Evolutionary conservation across 768 basidiomycete genomes (phyloP), one percentile per base, ranked within the genome.

Genomic region (Rhodocollybia butyracea): DNA sequence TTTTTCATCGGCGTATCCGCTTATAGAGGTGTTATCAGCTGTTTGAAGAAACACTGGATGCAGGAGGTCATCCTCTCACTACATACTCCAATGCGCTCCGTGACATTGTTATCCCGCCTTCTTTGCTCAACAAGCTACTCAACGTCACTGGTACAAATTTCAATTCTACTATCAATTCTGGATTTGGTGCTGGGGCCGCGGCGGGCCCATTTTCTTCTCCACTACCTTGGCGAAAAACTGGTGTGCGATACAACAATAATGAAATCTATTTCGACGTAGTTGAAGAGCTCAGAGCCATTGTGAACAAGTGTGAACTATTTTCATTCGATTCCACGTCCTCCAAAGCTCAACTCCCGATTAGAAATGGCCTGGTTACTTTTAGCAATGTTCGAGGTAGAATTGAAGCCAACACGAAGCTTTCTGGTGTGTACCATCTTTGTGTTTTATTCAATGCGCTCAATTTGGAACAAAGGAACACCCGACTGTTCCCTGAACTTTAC

Each of bases 31-130:
- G 55, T 54, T 42, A 29, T 11, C 60, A 95, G 91, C 82, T 98
- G 17, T 79, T 97, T 29, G 95, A 96, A 72, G 95, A 98, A 71
- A 94, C 91, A n/a, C 74, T 98, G 26, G 94, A 96, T 65, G 85
- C 93, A 8, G 89, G 92, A 11, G 94, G 95, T 0, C 88, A 94
- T 66, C 94, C 94, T 0, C 76, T 95, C 34, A 97, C 94, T 5
- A 98, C 93, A 3, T 91, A 92, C 54, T 79, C 88, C 2, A 95
- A 92, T 63, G 87, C 91, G 19, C 77, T 98, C 2, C 85, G 92
- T 24, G 95, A 98, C 63, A 95, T 98, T 58, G 92, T 98, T 6
- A 79, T 97, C 1, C 91, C 94, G 1, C 94, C 95, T 1, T 89
- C 94, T 0, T 81, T 97, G 30, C 78, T 96, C 45, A 81, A 84